Base-by-base conservation (phyloP, 345 rosid genomes). In the Hevea brasiliensis region DNA sequence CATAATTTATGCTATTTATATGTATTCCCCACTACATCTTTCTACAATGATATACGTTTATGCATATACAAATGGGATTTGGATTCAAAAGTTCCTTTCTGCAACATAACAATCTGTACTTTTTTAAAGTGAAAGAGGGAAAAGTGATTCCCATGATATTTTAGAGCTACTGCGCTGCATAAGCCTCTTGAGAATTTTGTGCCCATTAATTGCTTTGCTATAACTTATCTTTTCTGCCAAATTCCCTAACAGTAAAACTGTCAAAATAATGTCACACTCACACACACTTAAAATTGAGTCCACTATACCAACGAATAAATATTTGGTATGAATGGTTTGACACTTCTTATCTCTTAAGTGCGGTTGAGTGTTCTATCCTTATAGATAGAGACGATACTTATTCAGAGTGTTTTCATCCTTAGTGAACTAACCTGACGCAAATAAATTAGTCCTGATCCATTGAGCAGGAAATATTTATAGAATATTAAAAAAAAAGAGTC, bases 91-190 rank as follows among this genome's bases (percentile, higher is more conserved):
- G 58, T 48, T 47, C 59, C 57, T n/a, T 71, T 35, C 35, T n/a
- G 4, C 3, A 24, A 18, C 27, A 26, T 20, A 9, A 71, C 44
- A 59, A 18, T 27, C 29, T 35, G 29, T 53, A 35, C 61, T 54
- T 68, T 68, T 32, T 54, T 23, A 21, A 53, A 68, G 61, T 55
- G 57, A 1, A 32, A 20, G n/a, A 6, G 18, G 5, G 6, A 20
- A n/a, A 51, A n/a, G 9, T 67, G 58, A 67, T 67, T 67, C 71
- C 71, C 42, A 20, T 32, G 14, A 50, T 50, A 56, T 69, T 55
- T 68, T 56, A 35, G 40, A 14, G 37, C 62, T 40, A 35, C 45
- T n/a, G n/a, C n/a, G n/a, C 63, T 41, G 37, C 72, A 21, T 23
- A 40, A 55, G 63, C 26, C 41, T 56, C n/a, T 40, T 35, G 4